Evolutionary conservation across 1,284 basidiomycete species (phyloP).

Genomic region (Ustilago xerochloae): DNA sequence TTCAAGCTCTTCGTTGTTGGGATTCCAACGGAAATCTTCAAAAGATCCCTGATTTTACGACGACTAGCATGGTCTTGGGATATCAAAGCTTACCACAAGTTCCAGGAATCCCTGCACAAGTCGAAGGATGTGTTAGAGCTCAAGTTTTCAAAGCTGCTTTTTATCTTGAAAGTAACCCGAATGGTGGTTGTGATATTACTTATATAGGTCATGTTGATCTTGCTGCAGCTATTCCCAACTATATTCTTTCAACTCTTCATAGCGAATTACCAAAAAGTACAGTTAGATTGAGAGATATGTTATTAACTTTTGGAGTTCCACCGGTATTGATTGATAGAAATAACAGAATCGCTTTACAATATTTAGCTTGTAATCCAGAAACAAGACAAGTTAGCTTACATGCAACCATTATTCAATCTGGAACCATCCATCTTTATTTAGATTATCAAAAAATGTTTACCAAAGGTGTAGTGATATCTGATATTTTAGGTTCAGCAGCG

Average conservation of each 20-base stretch:
- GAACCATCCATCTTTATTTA: conserved; percentile 49
- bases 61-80: conserved; percentile 39
- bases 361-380: conserved; percentile 42
- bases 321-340: conserved; percentile 52
- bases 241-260: conserved; percentile 41
- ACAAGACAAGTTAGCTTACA: conserved; percentile 38
- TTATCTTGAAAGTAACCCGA: conserved; percentile 40
- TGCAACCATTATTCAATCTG: conserved; percentile 42
- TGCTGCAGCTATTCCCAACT: conserved; percentile 40
- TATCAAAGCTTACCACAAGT: conserved; percentile 39
- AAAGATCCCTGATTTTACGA: conserved; percentile 31
- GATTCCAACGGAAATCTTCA: conserved; percentile 37
- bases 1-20: conserved; percentile 47
- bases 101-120: conserved; percentile 33
- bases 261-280: conserved; percentile 44
- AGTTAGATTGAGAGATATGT: conserved; percentile 42
- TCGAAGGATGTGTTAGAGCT: conserved; percentile 51
- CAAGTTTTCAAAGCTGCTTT: conserved; percentile 46
- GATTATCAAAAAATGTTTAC: conserved; percentile 57
- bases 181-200: conserved; percentile 49
- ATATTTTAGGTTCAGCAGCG: conserved; percentile 25
- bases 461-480: conserved; percentile 38
- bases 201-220: conserved; percentile 51
- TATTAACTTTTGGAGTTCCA: conserved; percentile 51
- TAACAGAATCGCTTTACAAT: conserved; percentile 40